Conservation (phyloP, 257 asterid species). For the Primulina eburnea region DNA sequence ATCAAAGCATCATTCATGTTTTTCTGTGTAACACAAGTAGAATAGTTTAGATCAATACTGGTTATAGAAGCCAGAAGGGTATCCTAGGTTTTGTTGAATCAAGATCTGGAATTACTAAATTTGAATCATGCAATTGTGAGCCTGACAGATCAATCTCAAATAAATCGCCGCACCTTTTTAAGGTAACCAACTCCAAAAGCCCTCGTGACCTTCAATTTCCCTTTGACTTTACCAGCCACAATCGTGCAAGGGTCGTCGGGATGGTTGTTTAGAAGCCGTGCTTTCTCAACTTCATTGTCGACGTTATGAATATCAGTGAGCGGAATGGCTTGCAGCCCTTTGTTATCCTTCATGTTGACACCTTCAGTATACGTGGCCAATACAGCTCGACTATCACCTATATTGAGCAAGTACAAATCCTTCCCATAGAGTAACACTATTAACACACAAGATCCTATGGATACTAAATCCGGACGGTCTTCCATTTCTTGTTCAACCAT, state of each 20-base stretch:
- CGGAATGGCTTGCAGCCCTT: slow-evolving; percentile 55
- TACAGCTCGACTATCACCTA: slow-evolving; percentile 96
- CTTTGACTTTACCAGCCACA: slow-evolving; percentile 75
- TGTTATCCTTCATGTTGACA: slow-evolving; percentile 10
- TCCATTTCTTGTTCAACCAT: slow-evolving; percentile 99
- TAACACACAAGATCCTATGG: slow-evolving; percentile 84
- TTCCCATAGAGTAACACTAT: slow-evolving; percentile 71
- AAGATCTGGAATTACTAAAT: not conserved
- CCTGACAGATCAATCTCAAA: not conserved
- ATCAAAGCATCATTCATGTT: slow-evolving; percentile 86
- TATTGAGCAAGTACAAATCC: slow-evolving; percentile 65
- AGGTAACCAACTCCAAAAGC: slow-evolving; percentile 98
- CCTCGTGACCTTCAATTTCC: slow-evolving; percentile 85
- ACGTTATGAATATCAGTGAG: slow-evolving; percentile 77
- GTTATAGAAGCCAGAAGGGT: not conserved
- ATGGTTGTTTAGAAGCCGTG: slow-evolving; percentile 60
- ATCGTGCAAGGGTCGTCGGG: slow-evolving; percentile 65
- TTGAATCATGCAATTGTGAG: not conserved
- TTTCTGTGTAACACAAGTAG: slow-evolving; percentile 47
- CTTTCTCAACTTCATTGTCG: slow-evolving; percentile 71
- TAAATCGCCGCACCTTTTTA: slow-evolving; percentile 56
- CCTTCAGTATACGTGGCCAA: slow-evolving; percentile 58
- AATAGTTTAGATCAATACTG: slow-evolving; percentile 11
- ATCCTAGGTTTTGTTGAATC: not conserved
- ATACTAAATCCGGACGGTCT: slow-evolving; percentile 86